Conservation (phyloP, 441 rosid genomes). For the Arabidopsis hybrid region DNA sequence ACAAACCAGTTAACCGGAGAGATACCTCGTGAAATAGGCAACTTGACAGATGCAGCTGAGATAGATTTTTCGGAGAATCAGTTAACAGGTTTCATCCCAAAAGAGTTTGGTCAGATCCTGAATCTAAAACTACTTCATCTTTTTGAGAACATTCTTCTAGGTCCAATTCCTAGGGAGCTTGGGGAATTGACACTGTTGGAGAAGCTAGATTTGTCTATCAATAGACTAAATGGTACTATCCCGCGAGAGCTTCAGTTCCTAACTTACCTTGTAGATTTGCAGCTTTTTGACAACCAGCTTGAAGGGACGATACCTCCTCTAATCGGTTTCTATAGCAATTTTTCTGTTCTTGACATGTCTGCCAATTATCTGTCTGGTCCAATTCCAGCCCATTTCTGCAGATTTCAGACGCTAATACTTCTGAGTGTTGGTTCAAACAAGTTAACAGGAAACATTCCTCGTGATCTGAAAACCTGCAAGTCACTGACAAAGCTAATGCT, state of each 20-base stretch:
- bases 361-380: constrained; percentile 54
- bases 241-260: constrained; percentile 57
- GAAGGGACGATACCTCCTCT: constrained; percentile 60
- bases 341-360: constrained; percentile 59
- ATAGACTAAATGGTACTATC: constrained; percentile 53
- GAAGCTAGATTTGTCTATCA: constrained; percentile 65
- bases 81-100: constrained; percentile 54
- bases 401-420: constrained; percentile 55
- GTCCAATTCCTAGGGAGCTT: constrained; percentile 57
- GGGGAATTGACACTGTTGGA: constrained; percentile 52
- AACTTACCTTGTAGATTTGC: constrained; percentile 53
- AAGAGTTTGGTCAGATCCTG: constrained; percentile 53
- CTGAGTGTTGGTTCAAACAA: constrained; percentile 63
- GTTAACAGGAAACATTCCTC: constrained; percentile 61
- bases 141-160: constrained; percentile 57
- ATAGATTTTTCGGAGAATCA: constrained; percentile 66
- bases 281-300: constrained; percentile 64
- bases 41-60: constrained; percentile 52
- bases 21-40: constrained; percentile 56
- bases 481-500: constrained; percentile 61
- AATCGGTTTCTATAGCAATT: constrained; percentile 52
- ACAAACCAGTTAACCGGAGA: constrained; percentile 61
- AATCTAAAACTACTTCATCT: constrained; percentile 58
- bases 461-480: constrained; percentile 52
- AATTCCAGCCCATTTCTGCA: constrained; percentile 59